Conservation (phyloP, 768 basidiomycete species). For the Lentinula guzmanii region DNA sequence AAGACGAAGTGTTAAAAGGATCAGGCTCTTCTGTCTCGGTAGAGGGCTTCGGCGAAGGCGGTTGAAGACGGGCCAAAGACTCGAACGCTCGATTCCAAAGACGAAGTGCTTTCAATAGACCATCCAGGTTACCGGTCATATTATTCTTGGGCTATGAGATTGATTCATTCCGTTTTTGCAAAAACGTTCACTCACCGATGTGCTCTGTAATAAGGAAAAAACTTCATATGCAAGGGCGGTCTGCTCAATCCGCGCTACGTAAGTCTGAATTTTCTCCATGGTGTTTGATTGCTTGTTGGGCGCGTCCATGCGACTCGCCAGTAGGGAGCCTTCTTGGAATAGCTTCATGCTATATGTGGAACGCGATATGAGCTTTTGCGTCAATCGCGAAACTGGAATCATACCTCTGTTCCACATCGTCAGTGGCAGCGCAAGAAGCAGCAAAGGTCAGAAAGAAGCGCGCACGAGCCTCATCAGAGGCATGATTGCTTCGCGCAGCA, state of each 20-base stretch:
- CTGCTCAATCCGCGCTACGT: slow-evolving; percentile 57
- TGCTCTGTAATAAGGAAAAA: slow-evolving; percentile 62
- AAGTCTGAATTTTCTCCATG: slow-evolving; percentile 49
- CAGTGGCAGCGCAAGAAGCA: slow-evolving; percentile 54
- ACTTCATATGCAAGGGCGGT: slow-evolving; percentile 69
- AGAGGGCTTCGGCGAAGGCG: slow-evolving; percentile 21
- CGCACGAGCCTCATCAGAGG: slow-evolving; percentile 47
- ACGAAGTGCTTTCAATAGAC: slow-evolving; percentile 64
- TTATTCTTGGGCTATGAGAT: slow-evolving; percentile 45
- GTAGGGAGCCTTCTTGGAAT: slow-evolving; percentile 55
- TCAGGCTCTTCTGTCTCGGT: slow-evolving; percentile 33
- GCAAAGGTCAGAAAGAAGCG: slow-evolving; percentile 61
- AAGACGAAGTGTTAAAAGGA: slow-evolving; percentile 49
- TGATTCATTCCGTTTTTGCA: background rate
- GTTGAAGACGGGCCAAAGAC: slow-evolving; percentile 53
- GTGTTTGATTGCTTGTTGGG: slow-evolving; percentile 45
- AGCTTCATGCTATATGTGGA: slow-evolving; percentile 32
- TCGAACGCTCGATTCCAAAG: slow-evolving; percentile 80
- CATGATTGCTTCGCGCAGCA: slow-evolving; percentile 33
- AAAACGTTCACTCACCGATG: slow-evolving; percentile 40
- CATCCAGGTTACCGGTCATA: slow-evolving; percentile 45
- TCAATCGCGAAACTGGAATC: background rate
- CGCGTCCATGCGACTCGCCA: slow-evolving; percentile 34
- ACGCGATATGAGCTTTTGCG: background rate
- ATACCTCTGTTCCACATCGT: slow-evolving; percentile 58